Evolutionary conservation across 495 filamentous ascomycete species (phyloP).

Genomic region (Aspergillus heteromorphus): DNA sequence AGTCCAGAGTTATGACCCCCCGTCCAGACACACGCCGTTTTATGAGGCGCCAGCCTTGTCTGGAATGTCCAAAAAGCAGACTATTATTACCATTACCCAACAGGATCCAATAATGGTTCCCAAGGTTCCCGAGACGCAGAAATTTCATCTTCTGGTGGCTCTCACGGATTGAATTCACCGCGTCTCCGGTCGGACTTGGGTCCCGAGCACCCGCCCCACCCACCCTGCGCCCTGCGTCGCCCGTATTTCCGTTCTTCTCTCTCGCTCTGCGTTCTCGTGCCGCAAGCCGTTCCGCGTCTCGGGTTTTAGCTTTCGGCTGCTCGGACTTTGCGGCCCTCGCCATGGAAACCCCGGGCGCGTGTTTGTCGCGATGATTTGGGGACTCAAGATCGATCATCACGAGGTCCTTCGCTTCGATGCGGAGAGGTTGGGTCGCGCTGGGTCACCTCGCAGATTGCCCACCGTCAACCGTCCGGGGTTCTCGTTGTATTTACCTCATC

Average conservation of each 20-base stretch:
- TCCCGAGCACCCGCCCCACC: constrained; percentile 10
- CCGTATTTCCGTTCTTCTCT: constrained; percentile 14
- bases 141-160: constrained; percentile 1
- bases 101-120: not conserved
- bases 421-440: not conserved
- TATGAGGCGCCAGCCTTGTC: not conserved
- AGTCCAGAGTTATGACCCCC: not conserved
- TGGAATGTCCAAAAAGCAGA: too few relatives aligned
- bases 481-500: constrained; percentile 13
- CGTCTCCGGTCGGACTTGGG: constrained; percentile 5
- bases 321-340: not conserved
- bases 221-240: not conserved
- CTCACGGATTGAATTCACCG: constrained; percentile 12
- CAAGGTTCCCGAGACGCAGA: not conserved
- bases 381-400: too few relatives aligned
- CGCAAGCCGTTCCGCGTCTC: not conserved
- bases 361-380: too few relatives aligned
- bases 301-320: not conserved
- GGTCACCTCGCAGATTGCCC: not conserved
- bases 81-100: not conserved
- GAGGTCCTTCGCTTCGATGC: not conserved
- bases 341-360: not conserved
- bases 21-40: not conserved
- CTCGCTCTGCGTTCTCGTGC: too few relatives aligned
- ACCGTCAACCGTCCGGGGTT: not conserved